Conservation (phyloP, 306 rosid species). For the Amphicarpaea edgeworthii region DNA sequence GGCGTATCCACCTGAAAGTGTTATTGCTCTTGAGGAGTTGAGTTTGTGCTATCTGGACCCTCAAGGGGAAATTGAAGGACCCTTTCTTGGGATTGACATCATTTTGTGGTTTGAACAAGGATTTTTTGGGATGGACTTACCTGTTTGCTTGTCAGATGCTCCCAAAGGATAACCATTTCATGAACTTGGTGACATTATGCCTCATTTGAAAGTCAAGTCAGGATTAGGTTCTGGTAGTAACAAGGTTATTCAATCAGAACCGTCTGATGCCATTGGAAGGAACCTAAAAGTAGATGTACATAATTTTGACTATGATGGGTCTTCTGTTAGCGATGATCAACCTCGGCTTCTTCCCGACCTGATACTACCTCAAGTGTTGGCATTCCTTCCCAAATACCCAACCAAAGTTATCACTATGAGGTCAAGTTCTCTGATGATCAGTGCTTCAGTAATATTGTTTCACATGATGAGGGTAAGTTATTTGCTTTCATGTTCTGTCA, state of each 20-base stretch:
- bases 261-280: slow-evolving; percentile 53
- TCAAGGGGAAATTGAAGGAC: slow-evolving; percentile 72
- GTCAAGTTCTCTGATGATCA: slow-evolving; percentile 56
- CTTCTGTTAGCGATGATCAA: slow-evolving; percentile 50
- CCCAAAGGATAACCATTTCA: slow-evolving; percentile 65
- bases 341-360: slow-evolving; percentile 55
- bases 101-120: slow-evolving; percentile 80
- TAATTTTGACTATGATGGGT: slow-evolving; percentile 49
- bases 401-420: slow-evolving; percentile 52
- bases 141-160: slow-evolving; percentile 69
- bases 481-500: slow-evolving; percentile 17
- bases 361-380: slow-evolving; percentile 50
- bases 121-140: slow-evolving; percentile 67
- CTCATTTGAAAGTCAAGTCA: slow-evolving; percentile 58
- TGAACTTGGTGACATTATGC: slow-evolving; percentile 74
- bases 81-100: slow-evolving; percentile 78
- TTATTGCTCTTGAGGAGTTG: slow-evolving; percentile 60
- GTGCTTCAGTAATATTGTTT: slow-evolving; percentile 48
- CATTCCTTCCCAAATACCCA: slow-evolving; percentile 48
- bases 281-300: slow-evolving; percentile 53
- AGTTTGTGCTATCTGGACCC: slow-evolving; percentile 80
- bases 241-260: slow-evolving; percentile 53
- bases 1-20: slow-evolving; percentile 46
- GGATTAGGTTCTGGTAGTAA: slow-evolving; percentile 50
- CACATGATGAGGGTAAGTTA: slow-evolving; percentile 62